phyloP scores from a whole-genome alignment of 495 filamentous ascomycete species.

The Penicillium turbatum region DNA sequence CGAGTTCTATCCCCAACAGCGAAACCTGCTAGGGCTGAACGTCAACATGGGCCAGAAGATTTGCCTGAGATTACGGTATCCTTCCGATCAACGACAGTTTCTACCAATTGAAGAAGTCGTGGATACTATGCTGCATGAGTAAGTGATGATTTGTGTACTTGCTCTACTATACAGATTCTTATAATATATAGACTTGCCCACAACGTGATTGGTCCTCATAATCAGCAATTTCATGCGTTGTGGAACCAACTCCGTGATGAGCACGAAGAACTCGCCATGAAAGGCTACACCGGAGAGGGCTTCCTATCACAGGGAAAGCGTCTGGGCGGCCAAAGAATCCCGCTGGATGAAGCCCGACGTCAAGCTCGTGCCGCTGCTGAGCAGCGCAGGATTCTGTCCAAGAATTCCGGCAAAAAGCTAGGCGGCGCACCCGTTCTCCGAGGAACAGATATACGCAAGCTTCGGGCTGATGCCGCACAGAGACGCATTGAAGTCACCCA shows the following conservation, averaged over 20 bases:
- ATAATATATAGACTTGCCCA: constrained; percentile 60
- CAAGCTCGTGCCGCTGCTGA: constrained; percentile 73
- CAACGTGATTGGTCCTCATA: constrained; percentile 77
- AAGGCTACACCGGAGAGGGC: constrained; percentile 90
- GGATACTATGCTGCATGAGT: constrained; percentile 95
- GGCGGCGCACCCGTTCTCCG: constrained; percentile 61
- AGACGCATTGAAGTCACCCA: constrained; percentile 60
- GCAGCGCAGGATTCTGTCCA: constrained; percentile 53
- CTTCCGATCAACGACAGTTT: constrained; percentile 71
- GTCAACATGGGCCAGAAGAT: constrained; percentile 72
- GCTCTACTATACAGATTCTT: constrained; percentile 1
- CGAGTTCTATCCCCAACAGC: constrained; percentile 78
- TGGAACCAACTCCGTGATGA: constrained; percentile 89
- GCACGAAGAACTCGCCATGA: constrained; percentile 64
- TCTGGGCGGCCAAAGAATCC: constrained; percentile 64
- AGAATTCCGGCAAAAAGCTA: constrained; percentile 67
- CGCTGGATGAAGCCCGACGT: constrained; percentile 70
- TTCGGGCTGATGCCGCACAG: constrained; percentile 70
- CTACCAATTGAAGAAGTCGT: constrained; percentile 72
- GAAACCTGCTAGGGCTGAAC: constrained; percentile 79
- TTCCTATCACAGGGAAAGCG: constrained; percentile 73
- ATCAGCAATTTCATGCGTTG: constrained; percentile 73
- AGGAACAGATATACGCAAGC: constrained; percentile 67
- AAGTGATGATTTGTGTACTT: constrained; percentile 15
- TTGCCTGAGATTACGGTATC: constrained; percentile 76